Evolutionary conservation across 805 yeast species (phyloP), one percentile per base, ranked within the genome.

Genomic region (Helenozyma baotianmanensis): DNA sequence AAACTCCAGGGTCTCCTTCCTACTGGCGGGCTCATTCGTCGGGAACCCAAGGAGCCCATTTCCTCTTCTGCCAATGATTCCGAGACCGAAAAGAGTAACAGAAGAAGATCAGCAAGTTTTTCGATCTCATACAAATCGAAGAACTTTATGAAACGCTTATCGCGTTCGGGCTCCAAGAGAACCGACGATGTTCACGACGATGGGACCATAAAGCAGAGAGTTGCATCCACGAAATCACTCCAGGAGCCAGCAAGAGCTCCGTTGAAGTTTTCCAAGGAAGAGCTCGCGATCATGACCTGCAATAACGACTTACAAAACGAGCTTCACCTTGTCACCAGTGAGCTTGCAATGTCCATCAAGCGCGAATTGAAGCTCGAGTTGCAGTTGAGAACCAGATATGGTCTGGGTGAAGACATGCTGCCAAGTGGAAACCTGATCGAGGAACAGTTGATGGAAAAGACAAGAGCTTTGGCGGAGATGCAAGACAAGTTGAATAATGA

Each of bases 341-440:
- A 83, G 48, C 62, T 84, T 30, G 89, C 88, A 0, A 75, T 75
- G 15, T 78, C 89, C 0, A 80, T 83, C 28, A 72, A 75, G 33
- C 62, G 92, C 25, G 94, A 84, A 51, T 62, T 82, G n/a, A 53
- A 63, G 13, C 51, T 83, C 27, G 88, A 80, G 47, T 60, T 62
- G 30, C 64, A 58, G 27, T 35, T 76, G 17, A 53, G 54, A 24
- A 22, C 39, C 6, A 25, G 25, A 14, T 13, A 23, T n/a, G 35
- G 25, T 5, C 11, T 12, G 9, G n/a, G n/a, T n/a, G n/a, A n/a
- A n/a, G n/a, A n/a, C n/a, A n/a, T n/a, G n/a, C n/a, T n/a, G n/a
- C n/a, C n/a, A n/a, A n/a, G n/a, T n/a, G n/a, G n/a, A n/a, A 29
- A 35, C 22, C 15, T 14, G 9, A 17, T 14, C 2, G 64, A 57